Base-by-base conservation (phyloP, 192 early-diverging fungal genomes). In the Coemansia sp. region DNA sequence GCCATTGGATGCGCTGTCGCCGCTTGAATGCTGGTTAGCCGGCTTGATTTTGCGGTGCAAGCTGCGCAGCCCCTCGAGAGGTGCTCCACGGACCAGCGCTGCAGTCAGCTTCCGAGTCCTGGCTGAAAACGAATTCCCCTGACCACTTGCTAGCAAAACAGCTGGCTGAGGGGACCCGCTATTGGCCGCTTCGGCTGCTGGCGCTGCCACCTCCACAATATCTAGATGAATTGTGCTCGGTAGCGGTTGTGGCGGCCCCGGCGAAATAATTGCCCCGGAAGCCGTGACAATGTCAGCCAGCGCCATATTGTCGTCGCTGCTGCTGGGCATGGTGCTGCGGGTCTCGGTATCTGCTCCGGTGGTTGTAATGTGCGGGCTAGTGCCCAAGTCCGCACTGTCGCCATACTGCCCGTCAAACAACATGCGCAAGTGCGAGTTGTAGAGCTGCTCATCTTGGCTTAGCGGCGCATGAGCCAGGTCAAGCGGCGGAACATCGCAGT, bases 61-160 rank as follows among this genome's bases (percentile, higher is more conserved):
- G 20, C 60, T 60, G 22, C 71, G 77, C 20, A 80, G 56, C 2
- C 68, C 69, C 25, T 67, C 74, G 11, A 77, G 69, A 29, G 65
- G 68, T 14, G 68, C 42, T 2, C 64, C 74, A 14, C 66, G 67
- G 29, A 42, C 77, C 25, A 80, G 51, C 24, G 73, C 73, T 6
- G 64, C 67, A 1, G 68, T 61, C 29, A 74, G 60, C 62, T 63
- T 71, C 12, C 77, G 68, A 5, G 77, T 61, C 31, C 57, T 80
- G 11, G 60, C 61, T 2, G 73, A 60, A 4, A 59, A 35, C 4
- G 59, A 47, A 7, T n/a, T 20, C 4, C 22, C 27, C 38, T 68
- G 67, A 37, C 37, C 29, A 36, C 22, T n/a, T 54, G 71, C n/a
- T 60, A 17, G n/a, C 46, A 56, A 9, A 3, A 54, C 29, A 39